These are phyloP conservation scores for Leccinum fibrillosum DNA, from an alignment of 768 basidiomycete species.

Conservation along the genomic window DNA sequence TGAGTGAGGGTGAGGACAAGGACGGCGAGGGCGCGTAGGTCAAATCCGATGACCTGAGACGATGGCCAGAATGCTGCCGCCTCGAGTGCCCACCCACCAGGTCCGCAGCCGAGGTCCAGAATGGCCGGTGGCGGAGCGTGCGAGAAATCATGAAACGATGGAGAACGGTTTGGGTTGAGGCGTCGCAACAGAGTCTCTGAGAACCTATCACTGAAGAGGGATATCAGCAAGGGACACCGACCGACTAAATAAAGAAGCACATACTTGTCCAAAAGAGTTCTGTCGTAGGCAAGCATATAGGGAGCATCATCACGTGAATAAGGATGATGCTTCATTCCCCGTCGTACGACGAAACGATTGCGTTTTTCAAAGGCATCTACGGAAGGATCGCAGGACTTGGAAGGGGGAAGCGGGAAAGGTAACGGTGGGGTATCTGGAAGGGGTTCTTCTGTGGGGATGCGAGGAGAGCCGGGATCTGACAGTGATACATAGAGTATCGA, in stretches of 20 bases:
- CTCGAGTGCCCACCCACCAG: constrained; percentile 63
- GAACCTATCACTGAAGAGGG: constrained; percentile 52
- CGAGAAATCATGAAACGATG: constrained; percentile 57
- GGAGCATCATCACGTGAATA: constrained; percentile 45
- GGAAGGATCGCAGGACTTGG: constrained; percentile 8
- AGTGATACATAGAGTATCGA: constrained; percentile 8
- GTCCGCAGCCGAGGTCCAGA: constrained; percentile 76
- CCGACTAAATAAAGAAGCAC: constrained; percentile 18
- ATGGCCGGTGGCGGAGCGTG: constrained; percentile 50
- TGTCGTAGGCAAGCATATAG: constrained; percentile 68
- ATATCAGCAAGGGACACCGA: constrained; percentile 13
- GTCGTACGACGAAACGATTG: constrained; percentile 23
- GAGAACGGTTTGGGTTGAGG: constrained; percentile 50
- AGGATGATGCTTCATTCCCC: constrained; percentile 52
- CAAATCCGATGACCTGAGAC: constrained; percentile 61
- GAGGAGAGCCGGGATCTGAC: constrained; percentile 7
- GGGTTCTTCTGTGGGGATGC: not conserved
- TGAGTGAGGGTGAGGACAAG: too few relatives aligned
- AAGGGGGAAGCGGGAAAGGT: not conserved
- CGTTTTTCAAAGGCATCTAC: constrained; percentile 21
- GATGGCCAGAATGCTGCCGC: constrained; percentile 62
- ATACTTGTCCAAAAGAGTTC: constrained; percentile 56
- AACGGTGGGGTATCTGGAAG: not conserved
- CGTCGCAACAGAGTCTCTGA: constrained; percentile 51
- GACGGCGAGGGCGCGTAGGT: too few relatives aligned